These are phyloP conservation scores for Ceratobasidium sp. DNA, from an alignment of 1,284 basidiomycete genomes.

Conservation along the genomic window DNA sequence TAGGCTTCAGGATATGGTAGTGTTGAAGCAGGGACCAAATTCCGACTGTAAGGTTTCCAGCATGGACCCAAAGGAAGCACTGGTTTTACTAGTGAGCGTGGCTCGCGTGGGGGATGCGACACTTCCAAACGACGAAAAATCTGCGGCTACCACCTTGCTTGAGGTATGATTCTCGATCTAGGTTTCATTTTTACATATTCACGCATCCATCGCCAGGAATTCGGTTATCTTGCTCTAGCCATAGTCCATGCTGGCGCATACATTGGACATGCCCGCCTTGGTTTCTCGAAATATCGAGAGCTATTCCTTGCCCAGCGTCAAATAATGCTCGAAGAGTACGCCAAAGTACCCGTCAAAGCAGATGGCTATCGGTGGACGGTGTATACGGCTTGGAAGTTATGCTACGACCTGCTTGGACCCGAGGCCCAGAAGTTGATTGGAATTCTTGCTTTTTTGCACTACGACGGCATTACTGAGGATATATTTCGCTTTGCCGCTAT, in stretches of 20 bases:
- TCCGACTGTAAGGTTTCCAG: constrained; percentile 11
- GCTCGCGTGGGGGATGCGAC: background rate
- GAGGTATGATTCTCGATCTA: background rate
- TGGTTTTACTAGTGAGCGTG: background rate
- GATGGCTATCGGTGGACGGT: constrained; percentile 32
- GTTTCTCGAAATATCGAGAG: background rate
- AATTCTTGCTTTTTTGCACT: constrained; percentile 11
- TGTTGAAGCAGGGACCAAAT: background rate
- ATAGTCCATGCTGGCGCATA: constrained; percentile 35
- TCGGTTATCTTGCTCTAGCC: constrained; percentile 22
- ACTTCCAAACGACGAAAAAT: background rate
- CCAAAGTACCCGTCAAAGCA: background rate
- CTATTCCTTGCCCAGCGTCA: background rate
- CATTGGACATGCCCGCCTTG: background rate
- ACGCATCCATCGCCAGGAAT: background rate
- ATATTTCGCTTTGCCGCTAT: constrained; percentile 5
- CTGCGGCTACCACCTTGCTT: background rate
- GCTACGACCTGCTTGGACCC: background rate
- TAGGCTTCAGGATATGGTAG: constrained; percentile 7
- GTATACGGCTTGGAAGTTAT: constrained; percentile 15
- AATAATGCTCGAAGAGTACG: constrained; percentile 8
- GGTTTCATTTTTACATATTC: background rate
- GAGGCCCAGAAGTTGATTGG: background rate
- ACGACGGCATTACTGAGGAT: background rate
- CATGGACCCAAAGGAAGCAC: constrained; percentile 23